These are phyloP conservation scores for Pseudocercospora crystallina DNA, from an alignment of 2,329 filamentous ascomycete species.

Conservation along the genomic window DNA sequence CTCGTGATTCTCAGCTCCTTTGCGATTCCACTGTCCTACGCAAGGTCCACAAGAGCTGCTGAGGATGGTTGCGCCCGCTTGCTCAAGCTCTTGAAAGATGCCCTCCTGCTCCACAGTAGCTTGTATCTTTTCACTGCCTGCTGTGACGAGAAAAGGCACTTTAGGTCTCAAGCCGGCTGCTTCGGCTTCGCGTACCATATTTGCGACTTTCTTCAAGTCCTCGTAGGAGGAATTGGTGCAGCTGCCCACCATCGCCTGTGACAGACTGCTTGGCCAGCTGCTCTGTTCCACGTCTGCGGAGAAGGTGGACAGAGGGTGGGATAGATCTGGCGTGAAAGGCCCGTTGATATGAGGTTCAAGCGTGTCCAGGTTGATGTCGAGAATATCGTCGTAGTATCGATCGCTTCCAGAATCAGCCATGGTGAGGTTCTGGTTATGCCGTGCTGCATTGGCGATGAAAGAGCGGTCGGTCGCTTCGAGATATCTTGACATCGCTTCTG, in stretches of 20 bases:
- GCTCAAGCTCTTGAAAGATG: constrained; percentile 79
- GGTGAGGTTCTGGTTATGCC: constrained; percentile 78
- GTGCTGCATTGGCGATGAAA: constrained; percentile 85
- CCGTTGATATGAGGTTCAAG: constrained; percentile 97
- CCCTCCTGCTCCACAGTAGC: constrained; percentile 81
- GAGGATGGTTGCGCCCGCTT: constrained; percentile 89
- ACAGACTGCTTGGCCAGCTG: constrained; percentile 91
- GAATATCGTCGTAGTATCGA: constrained; percentile 77
- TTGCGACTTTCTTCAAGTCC: constrained; percentile 90
- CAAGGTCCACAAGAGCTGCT: constrained; percentile 90
- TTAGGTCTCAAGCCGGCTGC: constrained; percentile 91
- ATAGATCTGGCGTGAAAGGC: constrained; percentile 95
- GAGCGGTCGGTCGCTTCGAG: constrained; percentile 83
- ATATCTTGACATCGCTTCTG: constrained; percentile 96
- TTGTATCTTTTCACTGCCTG: constrained; percentile 92
- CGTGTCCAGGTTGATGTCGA: constrained; percentile 89
- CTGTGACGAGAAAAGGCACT: constrained; percentile 87
- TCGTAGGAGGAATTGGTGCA: constrained; percentile 89
- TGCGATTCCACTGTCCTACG: constrained; percentile 57
- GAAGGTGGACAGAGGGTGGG: constrained; percentile 95
- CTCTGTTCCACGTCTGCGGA: constrained; percentile 89
- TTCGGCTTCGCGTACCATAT: constrained; percentile 85
- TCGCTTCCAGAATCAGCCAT: constrained; percentile 82
- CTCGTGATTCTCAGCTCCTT: constrained; percentile 71
- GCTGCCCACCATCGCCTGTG: constrained; percentile 92